phyloP scores from a whole-genome alignment of 2,329 filamentous ascomycete genomes.

The Emydomyces testavorans region DNA sequence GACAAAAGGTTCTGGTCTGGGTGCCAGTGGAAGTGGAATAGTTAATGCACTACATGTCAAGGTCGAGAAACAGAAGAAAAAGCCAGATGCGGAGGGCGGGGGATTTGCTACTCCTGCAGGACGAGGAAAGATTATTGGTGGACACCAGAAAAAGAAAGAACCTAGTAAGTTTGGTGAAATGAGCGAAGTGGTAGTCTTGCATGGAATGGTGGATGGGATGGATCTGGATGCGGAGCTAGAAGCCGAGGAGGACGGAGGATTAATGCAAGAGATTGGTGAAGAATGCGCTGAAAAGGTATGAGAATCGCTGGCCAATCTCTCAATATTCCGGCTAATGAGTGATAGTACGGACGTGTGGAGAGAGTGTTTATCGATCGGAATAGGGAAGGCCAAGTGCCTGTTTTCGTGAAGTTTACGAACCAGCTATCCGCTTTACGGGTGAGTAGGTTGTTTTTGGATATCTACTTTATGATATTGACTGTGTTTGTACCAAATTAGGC shows the following conservation, averaged over 20 bases:
- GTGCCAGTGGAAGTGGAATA: slow-evolving; percentile 71
- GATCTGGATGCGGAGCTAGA: slow-evolving; percentile 68
- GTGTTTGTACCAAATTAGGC: slow-evolving; percentile 43
- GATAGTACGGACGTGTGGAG: slow-evolving; percentile 70
- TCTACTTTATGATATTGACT: not conserved
- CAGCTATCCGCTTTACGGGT: slow-evolving; percentile 73
- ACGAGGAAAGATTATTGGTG: slow-evolving; percentile 70
- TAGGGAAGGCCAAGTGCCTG: slow-evolving; percentile 45
- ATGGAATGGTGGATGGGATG: slow-evolving; percentile 77
- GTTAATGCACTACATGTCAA: slow-evolving; percentile 71
- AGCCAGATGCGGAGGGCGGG: slow-evolving; percentile 64
- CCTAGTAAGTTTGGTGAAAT: slow-evolving; percentile 56
- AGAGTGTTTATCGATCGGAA: slow-evolving; percentile 61
- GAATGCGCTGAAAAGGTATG: slow-evolving; percentile 69
- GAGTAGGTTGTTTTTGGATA: slow-evolving; percentile 31
- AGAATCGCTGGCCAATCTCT: not conserved
- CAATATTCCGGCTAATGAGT: slow-evolving; percentile 12
- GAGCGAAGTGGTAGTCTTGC: slow-evolving; percentile 70
- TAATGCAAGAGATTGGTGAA: slow-evolving; percentile 92
- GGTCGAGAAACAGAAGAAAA: slow-evolving; percentile 74
- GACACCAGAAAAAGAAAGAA: slow-evolving; percentile 44
- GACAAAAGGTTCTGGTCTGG: slow-evolving; percentile 76
- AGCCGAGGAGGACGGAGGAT: slow-evolving; percentile 44
- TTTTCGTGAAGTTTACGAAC: slow-evolving; percentile 90
- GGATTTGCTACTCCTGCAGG: slow-evolving; percentile 60